Evolutionary conservation across 306 rosid species (phyloP), one percentile per base, ranked within the genome.

Genomic region (Rubus parviflorus): DNA sequence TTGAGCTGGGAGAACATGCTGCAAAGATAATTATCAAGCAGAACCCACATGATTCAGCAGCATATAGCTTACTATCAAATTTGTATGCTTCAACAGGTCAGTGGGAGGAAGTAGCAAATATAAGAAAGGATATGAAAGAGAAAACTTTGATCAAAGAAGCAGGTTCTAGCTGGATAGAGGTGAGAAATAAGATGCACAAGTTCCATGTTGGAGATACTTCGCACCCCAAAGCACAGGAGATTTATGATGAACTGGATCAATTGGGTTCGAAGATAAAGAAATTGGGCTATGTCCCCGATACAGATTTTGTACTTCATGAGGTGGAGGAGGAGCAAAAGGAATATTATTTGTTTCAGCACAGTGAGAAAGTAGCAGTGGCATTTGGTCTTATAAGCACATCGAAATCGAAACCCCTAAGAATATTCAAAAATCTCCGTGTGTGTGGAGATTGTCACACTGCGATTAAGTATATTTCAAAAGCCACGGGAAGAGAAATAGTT

Each of bases 361-460:
- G 79, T 40, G 79, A 74, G 79, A 80, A 80, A 49, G 2, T 80
- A 47, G 79, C 83, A 16, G 83, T 74, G 79, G 75, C 71, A 3
- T 80, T 73, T 56, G 79, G 79, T 62, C 70, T 80, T n/a, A 57
- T 80, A 13, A 73, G 73, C 65, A 80, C 83, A 46, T 54, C 64
- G 0, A 74, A 48, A 37, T 67, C 75, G 10, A 80, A 74, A 65
- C 68, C 78, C 38, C 17, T 79, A 3, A 54, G 71, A 37, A 62
- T 80, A 6, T 73, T 80, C 46, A 74, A 80, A 75, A 80, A 80
- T 74, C 83, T 80, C 38, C 75, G 72, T 20, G 67, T 80, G n/a
- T 80, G 79, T 60, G 64, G 74, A 68, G 79, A 80, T 72, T 67
- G 78, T 7, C 83, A 80, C 69, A 68, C 79, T 43, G 83, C 75